Conservation (phyloP, 2,329 filamentous ascomycete species). For the Colletotrichum cuscutae region DNA sequence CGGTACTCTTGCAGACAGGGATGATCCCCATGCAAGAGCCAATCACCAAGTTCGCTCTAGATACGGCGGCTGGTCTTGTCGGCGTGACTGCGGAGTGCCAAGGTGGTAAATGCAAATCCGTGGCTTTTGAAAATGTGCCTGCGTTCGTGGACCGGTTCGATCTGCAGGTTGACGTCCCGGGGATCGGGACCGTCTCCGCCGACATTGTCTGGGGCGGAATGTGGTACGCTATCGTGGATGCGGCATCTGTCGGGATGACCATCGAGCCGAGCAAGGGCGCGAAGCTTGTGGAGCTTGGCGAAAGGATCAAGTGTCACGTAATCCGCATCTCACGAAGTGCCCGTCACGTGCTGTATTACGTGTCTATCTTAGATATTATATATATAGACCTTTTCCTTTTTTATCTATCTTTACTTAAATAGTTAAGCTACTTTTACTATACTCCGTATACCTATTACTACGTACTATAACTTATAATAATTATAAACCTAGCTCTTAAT, state of each 20-base stretch:
- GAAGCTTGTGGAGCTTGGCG: constrained; percentile 52
- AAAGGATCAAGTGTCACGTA: constrained; percentile 56
- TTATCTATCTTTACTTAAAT: no score
- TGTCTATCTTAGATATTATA: no score
- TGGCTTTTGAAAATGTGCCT: constrained; percentile 57
- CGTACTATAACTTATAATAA: no score
- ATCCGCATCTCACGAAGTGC: no score
- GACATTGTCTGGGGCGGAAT: constrained; percentile 60
- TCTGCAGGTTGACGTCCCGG: constrained; percentile 51
- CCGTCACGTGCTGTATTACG: no score
- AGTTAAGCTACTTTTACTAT: no score
- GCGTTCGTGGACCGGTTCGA: constrained; percentile 54
- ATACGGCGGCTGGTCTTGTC: constrained; percentile 53
- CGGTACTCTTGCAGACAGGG: constrained; percentile 57
- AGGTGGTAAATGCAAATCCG: constrained; percentile 53
- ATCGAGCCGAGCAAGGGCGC: constrained; percentile 46
- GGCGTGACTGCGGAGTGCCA: constrained; percentile 51
- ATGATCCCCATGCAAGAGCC: constrained; percentile 55
- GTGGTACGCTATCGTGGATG: constrained; percentile 55
- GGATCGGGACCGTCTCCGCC: constrained; percentile 49
- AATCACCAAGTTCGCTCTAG: constrained; percentile 47
- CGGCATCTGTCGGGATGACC: constrained; percentile 45
- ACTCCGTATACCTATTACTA: no score
- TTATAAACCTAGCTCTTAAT: no score
- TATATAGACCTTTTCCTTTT: no score